These are phyloP conservation scores for Brassica balearica DNA, from an alignment of 441 rosid species.

Conservation along the genomic window DNA sequence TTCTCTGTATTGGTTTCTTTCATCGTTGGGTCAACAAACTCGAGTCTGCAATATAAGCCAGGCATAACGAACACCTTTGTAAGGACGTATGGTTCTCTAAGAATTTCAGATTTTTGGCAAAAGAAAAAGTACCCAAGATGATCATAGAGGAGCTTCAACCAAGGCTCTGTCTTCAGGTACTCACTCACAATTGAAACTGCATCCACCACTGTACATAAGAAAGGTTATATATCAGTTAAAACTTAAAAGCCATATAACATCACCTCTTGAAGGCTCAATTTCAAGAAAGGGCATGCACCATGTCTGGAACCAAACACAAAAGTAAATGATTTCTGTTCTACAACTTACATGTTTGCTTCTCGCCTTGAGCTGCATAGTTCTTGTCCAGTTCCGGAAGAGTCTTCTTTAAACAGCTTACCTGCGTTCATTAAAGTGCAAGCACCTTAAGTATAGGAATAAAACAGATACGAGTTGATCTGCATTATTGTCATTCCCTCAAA, in stretches of 20 bases:
- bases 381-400: constrained; percentile 64
- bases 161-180: constrained; percentile 80
- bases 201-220: constrained; percentile 63
- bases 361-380: constrained; percentile 82
- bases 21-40: constrained; percentile 49
- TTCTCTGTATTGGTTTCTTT: constrained; percentile 48
- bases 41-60: constrained; percentile 55
- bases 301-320: constrained; percentile 4
- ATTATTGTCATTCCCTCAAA: background rate
- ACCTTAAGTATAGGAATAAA: background rate
- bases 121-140: constrained; percentile 60
- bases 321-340: background rate
- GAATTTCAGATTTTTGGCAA: background rate
- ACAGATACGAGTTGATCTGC: background rate
- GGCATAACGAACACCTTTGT: constrained; percentile 5
- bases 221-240: constrained; percentile 4
- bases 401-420: constrained; percentile 66
- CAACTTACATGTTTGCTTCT: constrained; percentile 68
- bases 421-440: constrained; percentile 38
- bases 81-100: constrained; percentile 17
- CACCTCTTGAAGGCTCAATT: constrained; percentile 21
- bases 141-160: constrained; percentile 77
- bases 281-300: background rate
- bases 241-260: constrained; percentile 12
- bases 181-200: constrained; percentile 78